These are phyloP conservation scores for Teratosphaeria pseudoeucalypti DNA, from an alignment of 2,329 filamentous ascomycete genomes.

Conservation along the genomic window DNA sequence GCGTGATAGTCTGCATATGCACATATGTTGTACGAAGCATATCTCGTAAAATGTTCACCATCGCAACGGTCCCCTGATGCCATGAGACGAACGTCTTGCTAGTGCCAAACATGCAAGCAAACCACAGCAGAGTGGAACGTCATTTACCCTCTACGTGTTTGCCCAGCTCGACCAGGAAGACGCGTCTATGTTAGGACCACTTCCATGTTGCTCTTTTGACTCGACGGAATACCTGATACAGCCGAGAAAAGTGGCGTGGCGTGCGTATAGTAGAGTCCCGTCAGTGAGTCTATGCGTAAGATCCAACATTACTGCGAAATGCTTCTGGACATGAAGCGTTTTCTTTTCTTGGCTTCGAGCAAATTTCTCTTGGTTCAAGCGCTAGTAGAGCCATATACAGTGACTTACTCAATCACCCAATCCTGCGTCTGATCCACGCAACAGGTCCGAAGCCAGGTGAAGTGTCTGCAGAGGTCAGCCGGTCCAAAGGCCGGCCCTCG, in stretches of 20 bases:
- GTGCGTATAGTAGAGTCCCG: not conserved
- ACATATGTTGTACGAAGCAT: not conserved
- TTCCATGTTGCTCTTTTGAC: not conserved
- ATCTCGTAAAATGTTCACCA: not conserved
- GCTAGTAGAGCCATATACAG: not conserved
- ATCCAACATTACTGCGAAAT: not conserved
- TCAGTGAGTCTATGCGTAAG: not conserved
- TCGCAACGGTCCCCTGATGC: not conserved
- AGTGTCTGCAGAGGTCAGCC: not conserved
- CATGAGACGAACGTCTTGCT: not conserved
- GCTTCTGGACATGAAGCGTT: not conserved
- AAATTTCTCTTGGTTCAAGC: not conserved
- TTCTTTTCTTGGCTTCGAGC: not conserved
- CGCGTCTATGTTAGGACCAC: not conserved
- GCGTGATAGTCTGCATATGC: not conserved
- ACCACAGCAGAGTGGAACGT: not conserved
- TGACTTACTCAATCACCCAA: not conserved
- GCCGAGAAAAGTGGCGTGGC: not conserved
- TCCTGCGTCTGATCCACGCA: not conserved
- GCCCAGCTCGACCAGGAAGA: not conserved
- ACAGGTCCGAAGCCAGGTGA: not conserved
- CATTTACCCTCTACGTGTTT: not conserved
- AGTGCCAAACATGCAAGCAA: not conserved
- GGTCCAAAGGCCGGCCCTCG: constrained; percentile 9
- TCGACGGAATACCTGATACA: not conserved